Evolutionary conservation across 2,329 filamentous ascomycete genomes (phyloP).

Genomic region (Colletotrichum limetticola): DNA sequence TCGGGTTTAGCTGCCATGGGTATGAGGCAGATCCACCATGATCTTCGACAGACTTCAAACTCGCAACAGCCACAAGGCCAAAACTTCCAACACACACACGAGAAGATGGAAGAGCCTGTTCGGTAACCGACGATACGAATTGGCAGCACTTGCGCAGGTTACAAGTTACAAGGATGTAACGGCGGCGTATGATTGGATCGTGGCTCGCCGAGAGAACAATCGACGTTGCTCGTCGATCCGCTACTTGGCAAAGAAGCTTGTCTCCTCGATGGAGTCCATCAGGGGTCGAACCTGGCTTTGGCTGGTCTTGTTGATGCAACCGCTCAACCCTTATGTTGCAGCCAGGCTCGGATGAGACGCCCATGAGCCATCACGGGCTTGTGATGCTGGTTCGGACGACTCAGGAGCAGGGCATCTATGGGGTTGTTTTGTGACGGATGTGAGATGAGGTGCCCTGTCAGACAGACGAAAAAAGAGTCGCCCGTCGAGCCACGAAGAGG

Average conservation of each 20-base stretch:
- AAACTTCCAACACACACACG: neutral
- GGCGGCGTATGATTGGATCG: constrained; percentile 2
- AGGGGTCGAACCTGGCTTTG: constrained; percentile 15
- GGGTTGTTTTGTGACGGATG: constrained; percentile 8
- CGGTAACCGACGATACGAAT: neutral
- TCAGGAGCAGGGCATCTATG: neutral
- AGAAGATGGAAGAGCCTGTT: neutral
- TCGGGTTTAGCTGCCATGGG: constrained; percentile 28
- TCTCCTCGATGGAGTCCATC: constrained; percentile 18
- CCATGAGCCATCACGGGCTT: constrained; percentile 5
- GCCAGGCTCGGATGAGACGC: constrained; percentile 29
- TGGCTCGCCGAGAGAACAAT: constrained; percentile 1
- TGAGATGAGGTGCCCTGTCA: constrained; percentile 22
- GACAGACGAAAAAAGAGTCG: neutral
- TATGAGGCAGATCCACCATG: constrained; percentile 33
- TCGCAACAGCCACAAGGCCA: constrained; percentile 19
- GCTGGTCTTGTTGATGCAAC: constrained; percentile 11
- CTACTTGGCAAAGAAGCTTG: constrained; percentile 34
- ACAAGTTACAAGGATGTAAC: neutral
- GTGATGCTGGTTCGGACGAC: constrained; percentile 19
- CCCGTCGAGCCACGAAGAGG: neutral
- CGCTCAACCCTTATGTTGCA: constrained; percentile 20
- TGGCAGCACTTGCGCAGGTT: neutral
- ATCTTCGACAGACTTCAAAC: constrained; percentile 36
- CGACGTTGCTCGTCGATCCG: constrained; percentile 21